Evolutionary conservation across 1,139 yeast species (phyloP), one percentile per base, ranked within the genome.

Genomic region (Yamadazyma trypodendri): DNA sequence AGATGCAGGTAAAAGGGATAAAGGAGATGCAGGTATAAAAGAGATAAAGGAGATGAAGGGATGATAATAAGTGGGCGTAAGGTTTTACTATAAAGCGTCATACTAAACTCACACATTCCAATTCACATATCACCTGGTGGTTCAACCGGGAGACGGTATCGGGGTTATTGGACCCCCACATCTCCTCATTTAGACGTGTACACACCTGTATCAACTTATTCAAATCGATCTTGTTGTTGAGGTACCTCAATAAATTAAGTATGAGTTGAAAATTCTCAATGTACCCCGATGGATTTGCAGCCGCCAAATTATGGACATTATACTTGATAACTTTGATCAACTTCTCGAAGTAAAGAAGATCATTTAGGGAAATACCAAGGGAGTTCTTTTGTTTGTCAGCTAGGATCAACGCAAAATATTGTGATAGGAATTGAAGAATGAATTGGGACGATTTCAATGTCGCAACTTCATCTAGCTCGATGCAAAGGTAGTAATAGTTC

Each of bases 381-480:
- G 28, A 21, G 15, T 43, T 40, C 24, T 43, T 44, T 30, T 46
- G 47, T 6, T 43, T 41, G 22, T 38, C 46, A 21, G 60, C 62
- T n/a, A 56, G 46, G 9, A 63, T 46, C 34, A 69, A 55, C 7
- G 71, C 58, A 45, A 68, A 69, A 17, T 68, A 67, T 44, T 65
- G 66, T 24, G 70, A 65, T 31, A 68, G 52, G 41, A 66, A 71
- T 41, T 69, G 74, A 21, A 69, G 55, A 4, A 72, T 63, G 48
- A 68, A 68, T 45, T 68, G 75, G 29, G 61, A 59, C 35, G 66
- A 60, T 40, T 67, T 67, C 14, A 64, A 59, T 3, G 61, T 43
- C 2, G 72, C 64, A 4, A 68, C 42, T 47, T 67, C 73, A 49
- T 70, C 76, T 21, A 70, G 44, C 45, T 69, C 75, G 16, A 69